These are phyloP conservation scores for Eimeria nieschulzi DNA, from an alignment of 169 alveolate genomes.

Conservation along the genomic window DNA sequence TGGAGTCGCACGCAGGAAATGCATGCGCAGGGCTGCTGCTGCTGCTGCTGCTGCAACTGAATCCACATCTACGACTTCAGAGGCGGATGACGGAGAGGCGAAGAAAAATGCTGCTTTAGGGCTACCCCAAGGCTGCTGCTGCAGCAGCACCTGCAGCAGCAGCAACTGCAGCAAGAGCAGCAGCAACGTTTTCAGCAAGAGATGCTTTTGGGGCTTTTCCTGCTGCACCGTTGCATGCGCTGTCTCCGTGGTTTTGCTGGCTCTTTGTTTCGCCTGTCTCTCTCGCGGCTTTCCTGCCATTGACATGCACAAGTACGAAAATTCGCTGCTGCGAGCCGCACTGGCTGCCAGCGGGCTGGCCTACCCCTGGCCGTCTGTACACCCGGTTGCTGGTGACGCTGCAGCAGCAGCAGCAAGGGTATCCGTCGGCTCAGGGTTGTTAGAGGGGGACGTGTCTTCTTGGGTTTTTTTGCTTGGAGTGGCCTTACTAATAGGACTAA, in stretches of 20 bases:
- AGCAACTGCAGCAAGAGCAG: constrained; percentile 21
- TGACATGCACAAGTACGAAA: background rate
- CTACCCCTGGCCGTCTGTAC: constrained; percentile 2
- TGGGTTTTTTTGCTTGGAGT: background rate
- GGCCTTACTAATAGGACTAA: background rate
- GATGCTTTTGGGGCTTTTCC: background rate
- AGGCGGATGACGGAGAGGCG: background rate
- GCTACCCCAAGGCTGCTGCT: background rate
- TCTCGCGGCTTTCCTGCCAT: background rate
- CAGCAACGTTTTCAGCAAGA: background rate
- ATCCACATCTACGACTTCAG: background rate
- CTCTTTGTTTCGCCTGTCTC: background rate
- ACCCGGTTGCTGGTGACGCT: too few species aligned
- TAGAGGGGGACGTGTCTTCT: background rate
- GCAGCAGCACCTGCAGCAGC: constrained; percentile 19
- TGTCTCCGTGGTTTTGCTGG: background rate
- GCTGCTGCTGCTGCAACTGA: constrained; percentile 13
- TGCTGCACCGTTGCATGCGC: background rate
- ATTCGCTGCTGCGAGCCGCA: background rate
- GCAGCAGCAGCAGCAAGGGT: background rate
- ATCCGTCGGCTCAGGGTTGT: background rate
- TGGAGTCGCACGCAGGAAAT: background rate
- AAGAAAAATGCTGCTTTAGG: background rate
- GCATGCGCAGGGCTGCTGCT: constrained; percentile 1
- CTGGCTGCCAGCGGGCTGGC: background rate